A percentile compares a stretch with the other conserved stretches of the same genome.
Evolutionary conservation across 805 yeast genomes (phyloP).

Genomic region (Cyberlindnera maclurae): DNA sequence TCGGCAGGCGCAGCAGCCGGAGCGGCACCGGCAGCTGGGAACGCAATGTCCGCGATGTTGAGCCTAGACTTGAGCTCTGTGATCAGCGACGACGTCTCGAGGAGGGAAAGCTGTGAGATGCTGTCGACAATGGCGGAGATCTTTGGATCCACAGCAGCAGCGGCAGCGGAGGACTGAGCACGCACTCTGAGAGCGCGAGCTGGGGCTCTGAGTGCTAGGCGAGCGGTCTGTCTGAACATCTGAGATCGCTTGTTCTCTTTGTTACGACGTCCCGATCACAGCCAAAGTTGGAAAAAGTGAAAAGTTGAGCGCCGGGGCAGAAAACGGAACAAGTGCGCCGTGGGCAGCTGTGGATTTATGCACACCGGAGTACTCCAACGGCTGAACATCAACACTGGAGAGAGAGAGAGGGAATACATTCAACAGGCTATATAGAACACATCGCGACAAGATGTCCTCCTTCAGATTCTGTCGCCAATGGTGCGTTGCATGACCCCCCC

Average conservation of each 20-base stretch:
- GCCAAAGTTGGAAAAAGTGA: too few relatives aligned
- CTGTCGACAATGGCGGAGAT: slow-evolving; percentile 82
- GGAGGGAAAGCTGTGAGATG: slow-evolving; percentile 81
- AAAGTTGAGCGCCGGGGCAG: not conserved
- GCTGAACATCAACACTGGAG: too few relatives aligned
- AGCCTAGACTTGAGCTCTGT: slow-evolving; percentile 71
- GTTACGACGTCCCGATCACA: too few relatives aligned
- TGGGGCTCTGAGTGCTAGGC: slow-evolving; percentile 16
- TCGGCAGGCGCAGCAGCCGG: slow-evolving; percentile 60
- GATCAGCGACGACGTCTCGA: slow-evolving; percentile 88
- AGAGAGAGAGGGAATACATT: too few relatives aligned
- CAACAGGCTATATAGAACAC: not conserved
- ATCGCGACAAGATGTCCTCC: slow-evolving; percentile 57
- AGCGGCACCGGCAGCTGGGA: slow-evolving; percentile 65
- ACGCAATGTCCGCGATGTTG: slow-evolving; percentile 89
- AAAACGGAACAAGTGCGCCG: not conserved
- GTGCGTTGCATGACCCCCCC: slow-evolving; percentile 23
- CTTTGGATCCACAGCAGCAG: slow-evolving; percentile 74
- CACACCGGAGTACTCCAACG: too few relatives aligned
- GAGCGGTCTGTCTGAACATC: slow-evolving; percentile 16
- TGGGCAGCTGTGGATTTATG: not conserved
- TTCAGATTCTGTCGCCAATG: slow-evolving; percentile 93
- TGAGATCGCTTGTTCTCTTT: not conserved
- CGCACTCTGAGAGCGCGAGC: slow-evolving; percentile 20
- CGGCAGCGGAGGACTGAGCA: slow-evolving; percentile 29